Evolutionary conservation across 352 stramenopile species (phyloP), one percentile per base, ranked within the genome.

Genomic region (Phytophthora hybrid): DNA sequence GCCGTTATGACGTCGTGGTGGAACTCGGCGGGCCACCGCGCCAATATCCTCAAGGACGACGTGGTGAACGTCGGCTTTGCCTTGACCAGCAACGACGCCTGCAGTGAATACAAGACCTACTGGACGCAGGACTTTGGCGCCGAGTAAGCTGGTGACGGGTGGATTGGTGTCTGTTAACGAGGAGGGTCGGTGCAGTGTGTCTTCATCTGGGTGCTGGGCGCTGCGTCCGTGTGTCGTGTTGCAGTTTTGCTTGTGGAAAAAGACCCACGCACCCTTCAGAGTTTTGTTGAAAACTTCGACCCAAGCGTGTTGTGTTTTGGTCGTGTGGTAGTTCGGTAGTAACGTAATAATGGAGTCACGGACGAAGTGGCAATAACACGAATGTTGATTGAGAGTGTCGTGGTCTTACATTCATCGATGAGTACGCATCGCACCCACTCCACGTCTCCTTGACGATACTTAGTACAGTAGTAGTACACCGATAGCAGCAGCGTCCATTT

Each of bases 71-170:
- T 82, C 16, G 77, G 77, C 7, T 84, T 82, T 19, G 77, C 77
- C 11, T 44, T 78, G 44, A 47, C 34, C 23, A 65, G 49, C 39
- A 81, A 74, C 72, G 73, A 53, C 6, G 71, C n/a, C 29, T 83
- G 77, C 69, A 75, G 57, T 29, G 69, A 75, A n/a, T 87, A 80
- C 65, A 72, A 69, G 32, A 76, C 67, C 21, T 91, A 85, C 73
- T 91, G 83, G 83, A 89, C 80, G 16, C 83, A 91, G 76, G 75
- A 85, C 69, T 91, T 91, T 54, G 80, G 64, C 6, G 54, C 69
- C 21, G 0, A 59, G 53, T 72, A 73, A 65, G 34, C 18, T 55
- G 19, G 21, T 16, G 34, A 56, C 4, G 6, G 32, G 51, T 1
- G 14, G 57, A 54, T 29, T 54, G 44, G 14, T 63, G 37, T 62